A percentile compares a stretch with the other conserved stretches of the same genome.
phyloP scores from a whole-genome alignment of 2,329 filamentous ascomycete genomes.

The Phialophora expanda region DNA sequence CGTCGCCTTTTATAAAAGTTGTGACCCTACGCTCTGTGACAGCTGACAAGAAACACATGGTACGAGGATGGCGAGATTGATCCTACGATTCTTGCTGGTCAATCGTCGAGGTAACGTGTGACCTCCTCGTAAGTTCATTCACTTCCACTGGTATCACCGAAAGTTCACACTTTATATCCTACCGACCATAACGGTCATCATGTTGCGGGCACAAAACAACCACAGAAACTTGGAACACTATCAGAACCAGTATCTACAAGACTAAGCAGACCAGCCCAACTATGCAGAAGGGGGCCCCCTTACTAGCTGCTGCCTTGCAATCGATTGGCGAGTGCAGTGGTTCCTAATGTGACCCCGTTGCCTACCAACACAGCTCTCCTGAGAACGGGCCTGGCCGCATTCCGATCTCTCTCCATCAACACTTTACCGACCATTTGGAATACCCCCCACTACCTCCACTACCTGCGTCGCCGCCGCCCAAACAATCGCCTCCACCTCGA shows the following conservation, averaged over 20 bases:
- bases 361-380: neutral
- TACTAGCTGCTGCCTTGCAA: neutral
- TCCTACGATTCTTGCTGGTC: too few species aligned
- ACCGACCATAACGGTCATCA: too few species aligned
- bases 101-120: too few species aligned
- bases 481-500: constrained; percentile 21
- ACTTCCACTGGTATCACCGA: too few species aligned
- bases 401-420: neutral
- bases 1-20: neutral
- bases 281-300: neutral
- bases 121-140: too few species aligned
- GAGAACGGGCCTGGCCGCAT: neutral
- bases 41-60: neutral
- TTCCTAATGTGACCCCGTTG: neutral
- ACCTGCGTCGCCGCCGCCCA: constrained; percentile 3
- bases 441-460: neutral
- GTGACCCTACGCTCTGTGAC: neutral
- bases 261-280: neutral
- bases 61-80: too few species aligned
- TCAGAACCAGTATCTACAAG: neutral
- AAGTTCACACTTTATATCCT: too few species aligned
- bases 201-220: too few species aligned
- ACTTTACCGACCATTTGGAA: neutral
- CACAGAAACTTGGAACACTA: neutral
- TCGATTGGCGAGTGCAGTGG: neutral